Evolutionary conservation across 805 yeast genomes (phyloP), one percentile per base, ranked within the genome.

Genomic region (Candida pseudoglaebosa): DNA sequence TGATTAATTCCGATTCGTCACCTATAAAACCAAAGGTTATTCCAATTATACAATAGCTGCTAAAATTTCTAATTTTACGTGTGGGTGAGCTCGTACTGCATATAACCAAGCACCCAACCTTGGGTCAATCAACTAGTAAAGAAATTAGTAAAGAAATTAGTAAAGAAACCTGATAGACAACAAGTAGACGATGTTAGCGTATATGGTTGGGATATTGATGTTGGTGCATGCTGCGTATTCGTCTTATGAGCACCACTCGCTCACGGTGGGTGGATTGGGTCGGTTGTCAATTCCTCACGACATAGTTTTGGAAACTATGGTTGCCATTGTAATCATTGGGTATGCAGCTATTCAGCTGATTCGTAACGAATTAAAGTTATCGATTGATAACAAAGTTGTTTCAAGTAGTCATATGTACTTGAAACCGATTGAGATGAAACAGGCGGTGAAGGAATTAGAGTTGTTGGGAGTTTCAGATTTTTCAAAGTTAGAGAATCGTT

Each of bases 201-300:
- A 50, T 33, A 26, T 45, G 5, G 28, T 53, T 5, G 59, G 58
- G 2, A 15, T 41, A 12, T 29, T 43, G 5, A 28, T 56, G 7
- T 59, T 77, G 26, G 36, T 65, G 1, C 81, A 78, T 50, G 69
- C 80, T 1, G 78, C 73, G 1, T 76, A 73, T 45, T 77, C 82
- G 5, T 67, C 81, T 2, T 72, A 69, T 45, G 80, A 77, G 48
- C 67, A 66, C 55, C 71, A 70, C 48, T 71, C 69, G 48, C 54
- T 68, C 24, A 36, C 53, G 32, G 18, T 48, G 5, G 33, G 44
- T 13, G 16, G 41, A 5, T 22, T 43, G 15, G 30, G 42, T 28
- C 33, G 43, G 8, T 31, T 41, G 10, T 39, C 49, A 9, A 47
- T 73, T 31, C 78, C 79, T 2, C 35, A 52, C 5, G 82, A 77